Base-by-base conservation (phyloP, 257 asterid species). In the Fraxinus pennsylvanica region DNA sequence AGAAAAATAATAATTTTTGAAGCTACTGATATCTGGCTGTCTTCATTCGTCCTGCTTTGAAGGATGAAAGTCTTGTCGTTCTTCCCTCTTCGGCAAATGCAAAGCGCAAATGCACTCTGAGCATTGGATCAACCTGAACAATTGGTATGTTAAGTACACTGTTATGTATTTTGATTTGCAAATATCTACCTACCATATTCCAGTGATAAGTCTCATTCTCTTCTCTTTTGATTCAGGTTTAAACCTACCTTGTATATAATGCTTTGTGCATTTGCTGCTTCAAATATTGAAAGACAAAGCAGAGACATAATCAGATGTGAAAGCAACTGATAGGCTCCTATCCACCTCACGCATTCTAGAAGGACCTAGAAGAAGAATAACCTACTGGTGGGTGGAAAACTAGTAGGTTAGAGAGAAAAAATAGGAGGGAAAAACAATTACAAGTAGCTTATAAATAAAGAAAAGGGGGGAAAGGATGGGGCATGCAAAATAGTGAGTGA, bases 1-100 rank as follows among this genome's bases (percentile, higher is more conserved):
- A 22, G 10, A 29, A 17, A 15, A 38, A 38, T 33, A 6, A 22
- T 33, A 22, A n/a, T 71, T 29, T 63, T 14, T 7, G 43, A 29
- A 30, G 27, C 54, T 1, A 19, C 68, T 71, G 52, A 74, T 50
- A 73, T 35, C 8, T 22, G 9, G 9, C 43, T 9, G 36, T 74
- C 19, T 39, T 75, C 15, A 38, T 43, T 30, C 13, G 12, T 67
- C 25, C 10, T 63, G 12, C 25, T 63, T 6, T 68, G 61, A 15
- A 91, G 98, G 89, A 76, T 88, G 96, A 89, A 86, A 77, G 86
- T 82, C 61, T 78, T 91, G 89, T 83, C 93, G 66, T 76, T 91
- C 74, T 80, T 90, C 79, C 92, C 92, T 35, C 87, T 59, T 29
- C 84, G 57, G 32, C 82, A 86, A 81, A 75, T 33, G 72, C 75